A percentile compares a stretch with the other conserved stretches of the same genome.
These are phyloP conservation scores for Diplocarpon rosae DNA, from an alignment of 2,329 filamentous ascomycete genomes.

Conservation along the genomic window DNA sequence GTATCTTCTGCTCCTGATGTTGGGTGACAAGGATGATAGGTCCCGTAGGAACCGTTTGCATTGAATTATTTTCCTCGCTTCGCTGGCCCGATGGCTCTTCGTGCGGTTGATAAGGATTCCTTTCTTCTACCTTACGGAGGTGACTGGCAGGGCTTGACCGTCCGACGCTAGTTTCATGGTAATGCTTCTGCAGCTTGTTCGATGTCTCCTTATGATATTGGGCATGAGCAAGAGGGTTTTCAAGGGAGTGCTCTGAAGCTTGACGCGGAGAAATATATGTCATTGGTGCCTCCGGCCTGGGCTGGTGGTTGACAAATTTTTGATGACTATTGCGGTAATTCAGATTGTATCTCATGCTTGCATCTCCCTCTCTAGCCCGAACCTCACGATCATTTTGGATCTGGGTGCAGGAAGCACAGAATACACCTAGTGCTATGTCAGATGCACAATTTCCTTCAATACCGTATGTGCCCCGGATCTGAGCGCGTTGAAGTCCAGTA, in stretches of 20 bases:
- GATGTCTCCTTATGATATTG: not conserved
- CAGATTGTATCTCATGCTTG: conserved; percentile 1
- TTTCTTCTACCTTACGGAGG: not conserved
- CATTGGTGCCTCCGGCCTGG: conserved; percentile 13
- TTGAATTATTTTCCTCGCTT: not conserved
- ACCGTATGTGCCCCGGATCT: conserved; percentile 34
- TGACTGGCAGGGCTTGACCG: not conserved
- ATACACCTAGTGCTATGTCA: conserved; percentile 29
- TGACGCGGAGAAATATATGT: conserved; percentile 11
- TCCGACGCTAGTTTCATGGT: not conserved
- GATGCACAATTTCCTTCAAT: conserved; percentile 28
- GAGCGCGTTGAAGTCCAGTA: conserved; percentile 23
- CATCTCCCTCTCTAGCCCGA: conserved; percentile 29
- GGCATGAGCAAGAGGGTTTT: not conserved
- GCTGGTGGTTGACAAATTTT: conserved; percentile 5
- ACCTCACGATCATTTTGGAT: conserved; percentile 37
- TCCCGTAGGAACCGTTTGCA: not conserved
- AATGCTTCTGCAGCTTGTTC: conserved; percentile 1
- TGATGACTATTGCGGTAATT: not conserved
- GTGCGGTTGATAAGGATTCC: too few relatives aligned
- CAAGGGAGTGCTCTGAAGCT: not conserved
- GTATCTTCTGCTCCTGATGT: not conserved
- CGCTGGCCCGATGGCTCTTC: too few relatives aligned
- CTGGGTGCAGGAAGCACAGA: conserved; percentile 32
- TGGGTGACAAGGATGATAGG: conserved; percentile 2